A percentile compares a stretch with the other conserved stretches of the same genome.
Conservation (phyloP, 78 protist species). For the Dictyostelium firmibasis region DNA sequence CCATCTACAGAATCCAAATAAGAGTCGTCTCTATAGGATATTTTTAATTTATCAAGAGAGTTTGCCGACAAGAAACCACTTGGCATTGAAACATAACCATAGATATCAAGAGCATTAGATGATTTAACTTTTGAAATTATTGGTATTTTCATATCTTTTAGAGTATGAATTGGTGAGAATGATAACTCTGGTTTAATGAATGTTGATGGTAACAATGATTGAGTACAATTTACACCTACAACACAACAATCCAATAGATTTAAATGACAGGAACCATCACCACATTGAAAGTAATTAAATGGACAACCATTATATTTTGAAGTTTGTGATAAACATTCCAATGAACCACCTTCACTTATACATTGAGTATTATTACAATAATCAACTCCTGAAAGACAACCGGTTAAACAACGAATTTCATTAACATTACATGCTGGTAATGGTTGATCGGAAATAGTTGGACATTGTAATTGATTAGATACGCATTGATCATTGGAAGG, state of each 20-base stretch:
- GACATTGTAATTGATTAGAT: not conserved
- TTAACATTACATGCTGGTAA: not conserved
- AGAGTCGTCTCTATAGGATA: slow-evolving; percentile 12
- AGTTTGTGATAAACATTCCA: not conserved
- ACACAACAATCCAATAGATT: slow-evolving; percentile 1
- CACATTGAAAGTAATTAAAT: slow-evolving; percentile 32
- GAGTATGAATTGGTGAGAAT: slow-evolving; percentile 18
- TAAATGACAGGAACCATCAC: not conserved
- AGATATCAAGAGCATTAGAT: not conserved
- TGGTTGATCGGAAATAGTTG: not conserved
- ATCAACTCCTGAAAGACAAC: not conserved
- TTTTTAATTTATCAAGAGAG: not conserved
- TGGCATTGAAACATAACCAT: slow-evolving; percentile 28
- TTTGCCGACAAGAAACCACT: not conserved
- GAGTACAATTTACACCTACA: not conserved
- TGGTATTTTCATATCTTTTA: slow-evolving; percentile 1
- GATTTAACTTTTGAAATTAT: not conserved
- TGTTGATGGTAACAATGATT: not conserved
- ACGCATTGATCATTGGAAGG: not conserved
- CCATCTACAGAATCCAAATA: not conserved
- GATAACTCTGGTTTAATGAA: not conserved
- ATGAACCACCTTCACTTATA: not conserved
- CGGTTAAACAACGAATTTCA: slow-evolving; percentile 1
- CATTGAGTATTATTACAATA: not conserved
- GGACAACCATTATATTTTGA: slow-evolving; percentile 44